phyloP scores from a whole-genome alignment of 345 rosid species.

The Cardamine occulta region DNA sequence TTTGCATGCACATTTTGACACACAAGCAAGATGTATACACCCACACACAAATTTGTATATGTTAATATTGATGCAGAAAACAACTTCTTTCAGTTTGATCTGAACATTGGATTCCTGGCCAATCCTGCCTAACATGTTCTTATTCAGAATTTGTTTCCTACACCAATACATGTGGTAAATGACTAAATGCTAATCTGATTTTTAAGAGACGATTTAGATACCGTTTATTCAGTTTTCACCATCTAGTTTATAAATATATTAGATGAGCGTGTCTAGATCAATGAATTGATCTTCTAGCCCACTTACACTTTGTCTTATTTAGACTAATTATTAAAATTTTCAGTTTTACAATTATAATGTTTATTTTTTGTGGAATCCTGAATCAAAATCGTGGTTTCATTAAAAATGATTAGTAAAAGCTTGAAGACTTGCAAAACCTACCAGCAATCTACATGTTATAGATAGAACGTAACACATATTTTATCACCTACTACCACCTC shows the following conservation, averaged over 20 bases:
- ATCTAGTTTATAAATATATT: neutral
- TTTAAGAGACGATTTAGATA: neutral
- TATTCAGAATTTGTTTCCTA: neutral
- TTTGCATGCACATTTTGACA: conserved; percentile 31
- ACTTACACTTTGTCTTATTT: neutral
- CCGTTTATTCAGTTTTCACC: neutral
- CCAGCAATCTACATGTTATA: neutral
- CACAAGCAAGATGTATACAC: neutral
- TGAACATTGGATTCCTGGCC: neutral
- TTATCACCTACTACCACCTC: neutral
- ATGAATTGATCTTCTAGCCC: neutral
- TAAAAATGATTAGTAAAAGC: neutral
- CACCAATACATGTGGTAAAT: neutral
- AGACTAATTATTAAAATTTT: neutral
- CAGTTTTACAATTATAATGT: neutral
- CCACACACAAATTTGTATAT: neutral
- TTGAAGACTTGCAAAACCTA: neutral
- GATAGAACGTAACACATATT: neutral
- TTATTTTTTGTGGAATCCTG: neutral
- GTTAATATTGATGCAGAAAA: neutral
- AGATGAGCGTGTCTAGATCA: neutral
- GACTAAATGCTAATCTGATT: neutral
- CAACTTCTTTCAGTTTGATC: neutral
- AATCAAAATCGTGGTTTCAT: neutral
- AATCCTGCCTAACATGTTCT: neutral